Percentiles rank a stretch among this genome's conserved stretches.
Evolutionary conservation across 768 basidiomycete species (phyloP).

Genomic region (Xanthoconium stramineum): DNA sequence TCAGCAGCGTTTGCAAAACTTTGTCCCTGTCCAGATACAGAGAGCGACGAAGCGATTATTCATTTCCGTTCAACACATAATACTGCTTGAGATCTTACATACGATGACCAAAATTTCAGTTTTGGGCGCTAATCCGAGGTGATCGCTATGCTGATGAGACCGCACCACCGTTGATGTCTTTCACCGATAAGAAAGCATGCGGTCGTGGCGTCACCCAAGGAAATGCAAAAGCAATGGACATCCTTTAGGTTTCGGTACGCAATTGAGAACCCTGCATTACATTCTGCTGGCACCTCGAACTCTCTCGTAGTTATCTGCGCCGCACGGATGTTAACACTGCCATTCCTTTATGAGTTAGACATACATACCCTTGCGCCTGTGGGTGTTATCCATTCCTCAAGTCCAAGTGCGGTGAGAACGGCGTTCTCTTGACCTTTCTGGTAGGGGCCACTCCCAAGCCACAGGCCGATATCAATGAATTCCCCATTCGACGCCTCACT

Average conservation of each 20-base stretch:
- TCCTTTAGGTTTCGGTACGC: conserved; percentile 11
- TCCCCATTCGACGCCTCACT: conserved; percentile 52
- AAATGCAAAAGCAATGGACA: conserved; percentile 12
- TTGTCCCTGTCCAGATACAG: not conserved
- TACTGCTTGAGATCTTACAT: not conserved
- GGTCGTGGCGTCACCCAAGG: conserved; percentile 21
- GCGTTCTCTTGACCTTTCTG: conserved; percentile 28
- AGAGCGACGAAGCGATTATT: not conserved
- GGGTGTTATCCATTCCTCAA: conserved; percentile 22
- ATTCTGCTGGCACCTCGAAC: conserved; percentile 12
- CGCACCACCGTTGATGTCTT: conserved; percentile 20
- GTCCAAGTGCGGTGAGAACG: conserved; percentile 34
- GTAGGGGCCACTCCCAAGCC: conserved; percentile 44
- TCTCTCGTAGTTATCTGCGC: conserved; percentile 14
- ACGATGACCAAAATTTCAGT: not conserved
- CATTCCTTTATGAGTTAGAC: conserved; percentile 4
- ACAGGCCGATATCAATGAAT: conserved; percentile 49
- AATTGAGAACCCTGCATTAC: conserved; percentile 7
- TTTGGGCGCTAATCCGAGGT: not conserved
- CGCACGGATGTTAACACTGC: conserved; percentile 7
- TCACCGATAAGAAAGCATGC: conserved; percentile 40
- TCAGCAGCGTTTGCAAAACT: not conserved
- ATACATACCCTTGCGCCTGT: conserved; percentile 10
- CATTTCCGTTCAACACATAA: not conserved
- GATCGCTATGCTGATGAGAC: conserved; percentile 20